phyloP scores from a whole-genome alignment of 2,329 filamentous ascomycete genomes.

The Lasiodiplodia gonubiensis region DNA sequence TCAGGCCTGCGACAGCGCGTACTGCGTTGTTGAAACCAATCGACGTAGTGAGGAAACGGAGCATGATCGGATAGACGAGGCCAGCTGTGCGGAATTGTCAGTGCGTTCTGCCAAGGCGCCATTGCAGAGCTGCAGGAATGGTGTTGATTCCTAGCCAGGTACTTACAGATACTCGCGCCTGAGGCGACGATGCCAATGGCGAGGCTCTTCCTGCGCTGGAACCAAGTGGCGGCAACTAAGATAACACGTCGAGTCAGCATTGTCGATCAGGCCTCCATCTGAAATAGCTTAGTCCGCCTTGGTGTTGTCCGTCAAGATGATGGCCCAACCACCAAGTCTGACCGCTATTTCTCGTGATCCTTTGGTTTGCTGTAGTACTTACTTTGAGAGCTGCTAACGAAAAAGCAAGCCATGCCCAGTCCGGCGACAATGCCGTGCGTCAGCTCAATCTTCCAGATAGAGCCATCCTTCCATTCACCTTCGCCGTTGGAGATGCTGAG shows the following conservation, averaged over 20 bases:
- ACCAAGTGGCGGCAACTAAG: conserved; percentile 57
- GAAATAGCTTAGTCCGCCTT: conserved; percentile 2
- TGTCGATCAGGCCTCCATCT: conserved; percentile 16
- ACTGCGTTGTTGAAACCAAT: conserved; percentile 55
- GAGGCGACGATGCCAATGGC: conserved; percentile 58
- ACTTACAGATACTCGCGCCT: conserved; percentile 53
- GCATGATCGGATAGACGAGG: conserved; percentile 55
- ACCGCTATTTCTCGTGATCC: not conserved
- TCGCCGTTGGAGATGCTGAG: conserved; percentile 50
- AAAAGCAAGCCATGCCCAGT: conserved; percentile 60
- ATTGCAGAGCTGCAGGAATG: not conserved
- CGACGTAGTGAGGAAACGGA: conserved; percentile 49
- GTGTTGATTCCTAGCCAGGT: not conserved
- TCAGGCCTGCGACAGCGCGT: conserved; percentile 50
- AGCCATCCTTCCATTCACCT: conserved; percentile 43
- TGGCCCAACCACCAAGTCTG: not conserved
- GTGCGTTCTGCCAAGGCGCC: not conserved
- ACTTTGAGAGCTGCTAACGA: conserved; percentile 59
- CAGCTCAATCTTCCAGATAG: conserved; percentile 52
- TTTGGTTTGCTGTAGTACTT: conserved; percentile 33
- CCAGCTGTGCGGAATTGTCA: conserved; percentile 39
- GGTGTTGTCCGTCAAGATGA: not conserved
- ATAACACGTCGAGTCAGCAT: conserved; percentile 19
- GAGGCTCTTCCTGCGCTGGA: conserved; percentile 53
- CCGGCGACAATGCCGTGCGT: conserved; percentile 56